Base-by-base conservation (phyloP, 2,329 filamentous ascomycete genomes). In the Cladosporium sp. region DNA sequence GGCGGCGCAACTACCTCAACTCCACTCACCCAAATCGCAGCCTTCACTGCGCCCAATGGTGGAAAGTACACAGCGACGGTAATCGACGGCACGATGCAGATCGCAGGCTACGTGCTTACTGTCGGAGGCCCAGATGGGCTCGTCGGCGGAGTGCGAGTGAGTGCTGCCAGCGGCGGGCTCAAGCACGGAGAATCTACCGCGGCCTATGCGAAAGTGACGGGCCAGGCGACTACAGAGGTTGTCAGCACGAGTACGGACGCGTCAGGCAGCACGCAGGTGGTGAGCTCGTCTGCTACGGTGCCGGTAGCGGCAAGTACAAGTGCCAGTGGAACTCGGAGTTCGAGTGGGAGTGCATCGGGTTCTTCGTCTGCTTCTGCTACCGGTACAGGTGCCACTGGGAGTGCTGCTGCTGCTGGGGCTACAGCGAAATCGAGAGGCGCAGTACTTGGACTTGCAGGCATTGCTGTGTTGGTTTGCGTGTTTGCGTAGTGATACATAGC, bases 31-130 rank as follows among this genome's bases (percentile, higher is more conserved):
- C 30, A 47, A 9, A 51, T 59, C 47, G 56, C 56, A 9, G 47
- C 34, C 25, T 59, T 59, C 56, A 59, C 56, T 3, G 50, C 42
- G 20, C 56, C 56, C n/a, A 59, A 59, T 30, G 56, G 47, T 39
- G 56, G 56, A 12, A 37, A 45, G 28, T 59, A 52, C 47, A 50
- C 37, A 14, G 56, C 38, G 14, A 51, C 56, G 9, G 20, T 20
- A 38, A 38, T 59, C 25, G 49, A 30, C 38, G 47, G 47, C 56
- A 37, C 19, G 9, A 28, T 39, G 28, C 47, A 34, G 47, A 52
- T 59, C 30, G 56, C 56, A 5, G 56, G 56, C 56, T 52, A 52
- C 49, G 28, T n/a, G 28, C 39, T 51, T 11, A 25, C 20, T 28
- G 38, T 30, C 9, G 47, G 47, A 6, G 56, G 56, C 7, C 56